These are phyloP conservation scores for Aspergillus sp. DNA, from an alignment of 2,329 filamentous ascomycete species.

Conservation along the genomic window DNA sequence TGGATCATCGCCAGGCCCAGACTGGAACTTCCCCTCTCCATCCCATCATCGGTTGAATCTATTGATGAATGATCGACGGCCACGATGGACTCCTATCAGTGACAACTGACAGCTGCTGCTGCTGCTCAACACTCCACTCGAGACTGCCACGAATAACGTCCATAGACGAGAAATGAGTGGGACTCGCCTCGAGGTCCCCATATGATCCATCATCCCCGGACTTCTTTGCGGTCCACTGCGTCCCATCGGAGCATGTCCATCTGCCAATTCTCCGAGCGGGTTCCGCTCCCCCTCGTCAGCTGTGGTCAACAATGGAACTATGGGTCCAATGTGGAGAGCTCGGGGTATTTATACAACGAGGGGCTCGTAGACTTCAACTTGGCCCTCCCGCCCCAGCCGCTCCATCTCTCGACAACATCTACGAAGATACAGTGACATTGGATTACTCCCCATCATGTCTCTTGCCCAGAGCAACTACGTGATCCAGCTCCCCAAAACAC, in stretches of 20 bases:
- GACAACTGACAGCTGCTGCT: background rate
- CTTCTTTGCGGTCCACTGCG: background rate
- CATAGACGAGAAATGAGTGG: background rate
- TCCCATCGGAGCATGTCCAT: background rate
- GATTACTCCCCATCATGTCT: background rate
- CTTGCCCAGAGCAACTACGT: background rate
- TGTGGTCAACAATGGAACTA: background rate
- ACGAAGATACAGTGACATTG: background rate
- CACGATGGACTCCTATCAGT: background rate
- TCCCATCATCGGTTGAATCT: background rate
- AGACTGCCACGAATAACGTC: no score
- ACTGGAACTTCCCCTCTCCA: background rate
- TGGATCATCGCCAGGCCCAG: background rate
- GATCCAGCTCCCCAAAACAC: background rate
- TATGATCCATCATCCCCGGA: background rate
- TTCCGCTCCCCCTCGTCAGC: background rate
- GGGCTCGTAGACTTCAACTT: background rate
- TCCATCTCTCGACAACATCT: background rate
- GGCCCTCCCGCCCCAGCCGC: background rate
- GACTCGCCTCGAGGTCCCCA: background rate
- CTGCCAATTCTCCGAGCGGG: background rate
- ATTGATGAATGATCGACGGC: background rate
- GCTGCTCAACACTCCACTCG: background rate
- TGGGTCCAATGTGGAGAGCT: background rate
- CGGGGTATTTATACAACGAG: conserved; percentile 1